Conservation (phyloP, 2,329 filamentous ascomycete genomes). For the Seiridium unicorne region DNA sequence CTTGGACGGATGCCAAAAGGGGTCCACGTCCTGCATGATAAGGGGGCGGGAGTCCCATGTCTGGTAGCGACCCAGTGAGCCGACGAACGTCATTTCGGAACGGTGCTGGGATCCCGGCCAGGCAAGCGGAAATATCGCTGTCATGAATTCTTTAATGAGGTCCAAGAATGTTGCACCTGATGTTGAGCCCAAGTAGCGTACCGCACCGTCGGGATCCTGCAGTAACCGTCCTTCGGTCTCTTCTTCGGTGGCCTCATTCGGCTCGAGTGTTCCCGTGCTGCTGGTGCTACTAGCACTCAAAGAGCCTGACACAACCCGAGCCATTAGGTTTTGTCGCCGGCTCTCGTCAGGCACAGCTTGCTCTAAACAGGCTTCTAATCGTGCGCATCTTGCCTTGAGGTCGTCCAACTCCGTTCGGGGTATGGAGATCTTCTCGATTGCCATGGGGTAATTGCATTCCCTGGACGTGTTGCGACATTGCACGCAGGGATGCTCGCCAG, state of each 20-base stretch:
- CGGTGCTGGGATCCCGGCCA: slow-evolving; percentile 16
- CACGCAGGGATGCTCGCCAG: slow-evolving; percentile 45
- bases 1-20: slow-evolving; percentile 35
- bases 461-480: slow-evolving; percentile 42
- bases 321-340: slow-evolving; percentile 31
- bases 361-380: slow-evolving; percentile 38
- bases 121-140: slow-evolving; percentile 33
- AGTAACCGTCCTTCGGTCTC: slow-evolving; percentile 40
- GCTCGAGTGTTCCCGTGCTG: neutral
- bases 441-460: slow-evolving; percentile 46
- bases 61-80: slow-evolving; percentile 43
- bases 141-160: slow-evolving; percentile 46
- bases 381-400: slow-evolving; percentile 34
- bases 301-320: slow-evolving; percentile 14
- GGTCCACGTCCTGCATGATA: slow-evolving; percentile 33
- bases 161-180: slow-evolving; percentile 50
- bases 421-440: slow-evolving; percentile 42
- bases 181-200: slow-evolving; percentile 47
- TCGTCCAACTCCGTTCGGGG: slow-evolving; percentile 39
- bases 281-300: slow-evolving; percentile 6
- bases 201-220: slow-evolving; percentile 40
- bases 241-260: slow-evolving; percentile 9
- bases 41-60: slow-evolving; percentile 45
- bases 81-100: slow-evolving; percentile 31
- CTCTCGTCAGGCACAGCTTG: slow-evolving; percentile 33